Conservation (phyloP, 768 basidiomycete species). For the Pleurotus tuoliensis region DNA sequence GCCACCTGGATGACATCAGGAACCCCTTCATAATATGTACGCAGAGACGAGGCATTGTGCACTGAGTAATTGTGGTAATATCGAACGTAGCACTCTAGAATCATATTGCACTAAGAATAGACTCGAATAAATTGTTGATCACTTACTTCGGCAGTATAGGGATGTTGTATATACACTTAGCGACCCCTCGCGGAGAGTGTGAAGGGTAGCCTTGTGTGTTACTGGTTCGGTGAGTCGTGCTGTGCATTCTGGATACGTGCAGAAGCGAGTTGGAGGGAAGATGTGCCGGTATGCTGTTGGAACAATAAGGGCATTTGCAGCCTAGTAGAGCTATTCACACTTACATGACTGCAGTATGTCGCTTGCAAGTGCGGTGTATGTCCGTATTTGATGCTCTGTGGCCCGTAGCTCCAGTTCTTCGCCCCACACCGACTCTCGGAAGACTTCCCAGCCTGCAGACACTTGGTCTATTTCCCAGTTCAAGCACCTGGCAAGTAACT, state of each 20-base stretch:
- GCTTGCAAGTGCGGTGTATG: too few relatives aligned
- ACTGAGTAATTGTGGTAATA: slow-evolving; percentile 25
- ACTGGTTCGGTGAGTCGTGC: not conserved
- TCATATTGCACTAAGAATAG: not conserved
- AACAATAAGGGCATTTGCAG: too few relatives aligned
- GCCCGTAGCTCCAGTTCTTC: too few relatives aligned
- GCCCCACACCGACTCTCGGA: too few relatives aligned
- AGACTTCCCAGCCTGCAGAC: not conserved
- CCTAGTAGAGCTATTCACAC: too few relatives aligned
- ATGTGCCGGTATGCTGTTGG: not conserved
- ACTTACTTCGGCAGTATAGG: slow-evolving; percentile 18
- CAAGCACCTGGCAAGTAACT: not conserved
- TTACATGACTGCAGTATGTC: too few relatives aligned
- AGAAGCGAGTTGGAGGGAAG: not conserved
- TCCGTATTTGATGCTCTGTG: too few relatives aligned
- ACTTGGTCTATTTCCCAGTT: slow-evolving; percentile 1
- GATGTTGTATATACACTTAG: slow-evolving; percentile 20
- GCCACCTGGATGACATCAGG: slow-evolving; percentile 21
- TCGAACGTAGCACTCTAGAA: slow-evolving; percentile 16
- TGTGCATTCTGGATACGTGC: not conserved
- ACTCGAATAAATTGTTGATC: not conserved
- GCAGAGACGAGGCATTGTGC: not conserved
- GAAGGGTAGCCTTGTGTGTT: slow-evolving; percentile 15
- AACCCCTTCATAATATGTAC: slow-evolving; percentile 21
- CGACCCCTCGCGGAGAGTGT: slow-evolving; percentile 16